Conservation (phyloP, 345 rosid species). For the Dovyalis caffra region DNA sequence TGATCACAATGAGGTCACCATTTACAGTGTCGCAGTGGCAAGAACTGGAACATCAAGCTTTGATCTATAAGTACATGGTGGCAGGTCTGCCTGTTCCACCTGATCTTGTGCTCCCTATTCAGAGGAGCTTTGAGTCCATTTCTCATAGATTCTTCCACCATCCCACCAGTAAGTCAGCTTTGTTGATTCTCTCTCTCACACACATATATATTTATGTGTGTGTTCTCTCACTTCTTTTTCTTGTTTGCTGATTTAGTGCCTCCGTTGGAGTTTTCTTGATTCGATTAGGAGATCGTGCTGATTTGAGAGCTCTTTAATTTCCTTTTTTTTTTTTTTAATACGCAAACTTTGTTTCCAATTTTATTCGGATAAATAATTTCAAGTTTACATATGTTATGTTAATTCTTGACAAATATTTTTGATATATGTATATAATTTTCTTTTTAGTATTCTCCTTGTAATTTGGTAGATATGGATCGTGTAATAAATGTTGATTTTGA, state of each 20-base stretch:
- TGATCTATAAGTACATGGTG: constrained; percentile 57
- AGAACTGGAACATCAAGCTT: constrained; percentile 61
- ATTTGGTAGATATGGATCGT: neutral
- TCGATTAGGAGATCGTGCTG: constrained; percentile 16
- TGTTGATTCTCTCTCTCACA: neutral
- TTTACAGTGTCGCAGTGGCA: constrained; percentile 60
- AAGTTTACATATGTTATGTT: neutral
- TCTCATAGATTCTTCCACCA: constrained; percentile 51
- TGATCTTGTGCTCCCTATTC: constrained; percentile 54
- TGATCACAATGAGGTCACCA: constrained; percentile 42
- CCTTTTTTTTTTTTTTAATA: neutral
- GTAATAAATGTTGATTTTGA: neutral
- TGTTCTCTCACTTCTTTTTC: neutral
- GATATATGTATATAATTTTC: neutral
- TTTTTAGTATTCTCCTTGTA: neutral
- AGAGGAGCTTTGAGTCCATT: constrained; percentile 50
- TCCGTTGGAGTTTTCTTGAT: constrained; percentile 4
- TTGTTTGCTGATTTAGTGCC: neutral
- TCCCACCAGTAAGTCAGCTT: constrained; percentile 36
- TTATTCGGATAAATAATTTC: neutral
- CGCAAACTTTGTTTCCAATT: neutral
- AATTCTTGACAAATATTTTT: neutral
- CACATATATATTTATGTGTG: neutral
- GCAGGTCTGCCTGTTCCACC: constrained; percentile 61
- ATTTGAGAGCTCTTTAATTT: no score